Evolutionary conservation across 2,329 filamentous ascomycete species (phyloP), one percentile per base, ranked within the genome.

Genomic region (Aspergillus brunneoviolaceus): DNA sequence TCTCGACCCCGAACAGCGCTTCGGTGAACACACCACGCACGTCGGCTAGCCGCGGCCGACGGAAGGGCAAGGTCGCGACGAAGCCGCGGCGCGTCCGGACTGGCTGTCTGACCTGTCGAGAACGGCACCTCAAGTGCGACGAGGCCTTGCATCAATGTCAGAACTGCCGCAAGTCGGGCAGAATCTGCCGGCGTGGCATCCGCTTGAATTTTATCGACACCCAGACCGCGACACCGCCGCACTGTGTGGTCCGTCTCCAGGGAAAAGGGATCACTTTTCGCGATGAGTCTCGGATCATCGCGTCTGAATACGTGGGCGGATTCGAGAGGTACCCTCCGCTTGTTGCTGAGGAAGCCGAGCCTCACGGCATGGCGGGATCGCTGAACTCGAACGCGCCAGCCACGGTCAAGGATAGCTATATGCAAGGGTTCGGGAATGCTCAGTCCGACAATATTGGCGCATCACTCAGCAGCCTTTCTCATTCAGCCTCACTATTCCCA

Each of bases 191-290:
- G 73, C 86, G 92, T 67, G 94, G 93, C 19, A 82, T 97, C 54
- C 86, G 91, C 42, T 81, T 98, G 47, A 97, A 96, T 77, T 98
- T 96, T 70, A 92, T 96, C 67, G 92, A 96, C 71, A 89, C 89
- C 3, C 88, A 89, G 63, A 87, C 89, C 59, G 87, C 90, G 69
- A 79, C 81, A 53, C 91, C 89, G 55, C 88, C 87, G 11, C 84
- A 84, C 64, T 67, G 74, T 52, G 79, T 89, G 25, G 81, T 84
- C 5, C 84, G 82, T 2, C 84, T 85, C 1, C 79, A 82, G 1
- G 88, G 91, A 55, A 92, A 89, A 84, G 71, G 73, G 84, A 86
- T 97, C 14, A 83, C 86, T 55, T 97, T 98, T 67, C 84, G 89
- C 69, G 94, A 97, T 72, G 92, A 98, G 72, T 97, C 93, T 23